These are phyloP conservation scores for Gossypioides kirkii DNA, from an alignment of 345 rosid species.

Conservation along the genomic window DNA sequence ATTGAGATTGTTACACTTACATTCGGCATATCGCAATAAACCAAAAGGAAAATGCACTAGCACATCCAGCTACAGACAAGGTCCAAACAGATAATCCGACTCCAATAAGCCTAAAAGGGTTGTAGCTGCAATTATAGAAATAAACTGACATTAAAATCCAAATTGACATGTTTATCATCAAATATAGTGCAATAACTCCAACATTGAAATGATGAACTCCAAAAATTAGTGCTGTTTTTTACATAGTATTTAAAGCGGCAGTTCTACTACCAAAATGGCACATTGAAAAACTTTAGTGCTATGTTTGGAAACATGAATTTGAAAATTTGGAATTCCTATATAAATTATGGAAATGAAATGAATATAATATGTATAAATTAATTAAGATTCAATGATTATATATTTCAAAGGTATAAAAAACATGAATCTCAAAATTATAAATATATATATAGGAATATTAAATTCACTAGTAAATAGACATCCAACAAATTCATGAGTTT, in stretches of 20 bases:
- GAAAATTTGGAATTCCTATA: background rate
- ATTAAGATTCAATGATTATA: background rate
- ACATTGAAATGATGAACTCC: background rate
- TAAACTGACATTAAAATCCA: background rate
- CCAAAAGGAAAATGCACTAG: slow-evolving; percentile 74
- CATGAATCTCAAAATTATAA: background rate
- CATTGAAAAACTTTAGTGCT: background rate
- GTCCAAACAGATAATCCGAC: slow-evolving; percentile 95
- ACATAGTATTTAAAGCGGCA: background rate
- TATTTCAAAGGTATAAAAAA: background rate
- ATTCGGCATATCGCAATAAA: slow-evolving; percentile 74
- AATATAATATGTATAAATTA: background rate
- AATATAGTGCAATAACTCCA: background rate
- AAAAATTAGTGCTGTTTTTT: background rate
- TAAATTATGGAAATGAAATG: background rate
- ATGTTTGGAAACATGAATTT: background rate
- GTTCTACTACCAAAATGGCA: background rate
- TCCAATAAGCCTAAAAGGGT: slow-evolving; percentile 87
- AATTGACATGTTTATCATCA: background rate
- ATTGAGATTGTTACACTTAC: slow-evolving; percentile 36
- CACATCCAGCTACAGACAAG: slow-evolving; percentile 71
- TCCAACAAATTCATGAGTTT: background rate
- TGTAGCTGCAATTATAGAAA: slow-evolving; percentile 46
- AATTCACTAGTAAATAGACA: background rate
- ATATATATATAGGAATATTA: too few relatives aligned